Percentiles rank a stretch among this genome's conserved stretches.
Evolutionary conservation across 768 basidiomycete genomes (phyloP).

Genomic region (Daedaleopsis sinensis): DNA sequence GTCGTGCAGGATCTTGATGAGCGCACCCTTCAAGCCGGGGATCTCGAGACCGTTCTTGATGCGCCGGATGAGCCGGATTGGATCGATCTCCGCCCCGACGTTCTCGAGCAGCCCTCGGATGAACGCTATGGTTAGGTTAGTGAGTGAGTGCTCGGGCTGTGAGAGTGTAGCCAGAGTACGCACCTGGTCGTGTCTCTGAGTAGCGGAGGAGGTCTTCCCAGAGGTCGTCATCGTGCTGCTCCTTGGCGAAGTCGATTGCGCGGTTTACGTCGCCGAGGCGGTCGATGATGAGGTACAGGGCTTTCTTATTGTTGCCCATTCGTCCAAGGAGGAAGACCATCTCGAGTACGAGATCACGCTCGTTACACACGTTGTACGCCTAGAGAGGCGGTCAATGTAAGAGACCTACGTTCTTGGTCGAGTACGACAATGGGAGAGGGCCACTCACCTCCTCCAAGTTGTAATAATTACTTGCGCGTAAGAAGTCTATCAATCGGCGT

Average conservation of each 20-base stretch:
- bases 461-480: constrained; percentile 90
- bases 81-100: constrained; percentile 94
- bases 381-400: constrained; percentile 30
- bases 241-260: constrained; percentile 97
- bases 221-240: constrained; percentile 94
- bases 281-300: constrained; percentile 93
- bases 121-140: constrained; percentile 60
- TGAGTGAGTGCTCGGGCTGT: background rate
- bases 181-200: constrained; percentile 91
- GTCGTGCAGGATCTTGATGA: constrained; percentile 97
- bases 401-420: background rate
- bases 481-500: constrained; percentile 81
- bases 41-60: constrained; percentile 98
- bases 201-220: constrained; percentile 97
- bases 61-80: constrained; percentile 89
- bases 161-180: background rate
- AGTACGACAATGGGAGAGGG: background rate
- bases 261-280: constrained; percentile 89
- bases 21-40: constrained; percentile 88
- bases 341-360: constrained; percentile 86
- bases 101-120: constrained; percentile 95
- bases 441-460: constrained; percentile 74
- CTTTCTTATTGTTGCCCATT: constrained; percentile 98
- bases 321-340: constrained; percentile 97
- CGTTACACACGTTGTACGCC: constrained; percentile 87